A percentile compares a stretch with the other conserved stretches of the same genome.
Conservation (phyloP, 106 monocot genomes). For the Platanthera zijinensis region DNA sequence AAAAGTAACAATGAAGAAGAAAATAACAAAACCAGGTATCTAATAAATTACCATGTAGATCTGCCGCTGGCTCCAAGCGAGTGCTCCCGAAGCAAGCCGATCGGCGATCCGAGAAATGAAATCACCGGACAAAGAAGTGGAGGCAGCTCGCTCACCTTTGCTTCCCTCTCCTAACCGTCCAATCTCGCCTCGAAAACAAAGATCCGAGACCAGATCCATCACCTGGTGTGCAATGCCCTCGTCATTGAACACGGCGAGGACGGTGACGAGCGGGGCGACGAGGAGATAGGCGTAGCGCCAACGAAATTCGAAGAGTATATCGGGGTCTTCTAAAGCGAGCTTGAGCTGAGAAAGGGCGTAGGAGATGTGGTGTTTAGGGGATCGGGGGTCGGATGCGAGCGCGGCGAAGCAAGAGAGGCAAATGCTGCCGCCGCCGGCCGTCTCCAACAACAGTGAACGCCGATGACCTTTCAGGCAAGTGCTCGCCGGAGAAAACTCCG, state of each 20-base stretch:
- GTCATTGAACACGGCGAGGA: constrained; percentile 38
- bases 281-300: constrained; percentile 38
- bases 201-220: constrained; percentile 43
- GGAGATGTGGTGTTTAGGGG: constrained; percentile 74
- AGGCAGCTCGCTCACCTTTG: background rate
- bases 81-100: constrained; percentile 30
- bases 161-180: background rate
- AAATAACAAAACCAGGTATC: background rate
- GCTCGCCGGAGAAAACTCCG: background rate
- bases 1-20: background rate
- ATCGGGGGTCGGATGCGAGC: constrained; percentile 37
- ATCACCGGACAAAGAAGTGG: constrained; percentile 31
- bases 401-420: constrained; percentile 80
- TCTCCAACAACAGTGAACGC: background rate
- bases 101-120: constrained; percentile 53
- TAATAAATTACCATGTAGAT: constrained; percentile 32
- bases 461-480: constrained; percentile 11
- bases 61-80: constrained; percentile 59
- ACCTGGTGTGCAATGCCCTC: constrained; percentile 46
- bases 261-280: constrained; percentile 41
- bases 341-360: constrained; percentile 64
- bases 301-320: constrained; percentile 12
- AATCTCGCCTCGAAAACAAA: constrained; percentile 13
- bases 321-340: constrained; percentile 24
- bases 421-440: constrained; percentile 15